Conservation (phyloP, 768 basidiomycete genomes). For the Rhodosporidiobolus odoratus region DNA sequence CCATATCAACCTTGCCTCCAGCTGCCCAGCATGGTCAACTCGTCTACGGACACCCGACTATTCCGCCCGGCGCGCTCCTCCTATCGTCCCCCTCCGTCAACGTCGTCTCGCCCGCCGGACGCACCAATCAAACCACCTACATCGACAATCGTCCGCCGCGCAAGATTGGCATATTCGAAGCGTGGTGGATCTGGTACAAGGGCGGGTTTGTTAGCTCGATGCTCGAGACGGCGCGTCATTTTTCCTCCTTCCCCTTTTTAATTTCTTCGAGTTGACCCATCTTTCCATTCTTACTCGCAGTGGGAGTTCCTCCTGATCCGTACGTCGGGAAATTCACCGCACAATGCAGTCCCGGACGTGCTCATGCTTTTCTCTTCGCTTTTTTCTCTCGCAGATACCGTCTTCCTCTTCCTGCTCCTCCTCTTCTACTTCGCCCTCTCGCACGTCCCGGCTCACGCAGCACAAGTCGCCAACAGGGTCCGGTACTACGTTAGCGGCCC, state of each 20-base stretch:
- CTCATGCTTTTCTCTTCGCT: neutral
- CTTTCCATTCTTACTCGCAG: neutral
- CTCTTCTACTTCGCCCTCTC: conserved; percentile 19
- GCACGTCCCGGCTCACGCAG: conserved; percentile 21
- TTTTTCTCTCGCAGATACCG: conserved; percentile 9
- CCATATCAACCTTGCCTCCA: neutral
- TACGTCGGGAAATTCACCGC: neutral
- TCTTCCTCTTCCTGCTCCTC: conserved; percentile 21
- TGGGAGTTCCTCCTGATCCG: conserved; percentile 34
- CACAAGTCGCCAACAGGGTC: conserved; percentile 1
- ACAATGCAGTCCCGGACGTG: neutral
- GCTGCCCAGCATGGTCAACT: neutral
- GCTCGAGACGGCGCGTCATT: conserved; percentile 20
- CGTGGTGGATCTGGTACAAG: conserved; percentile 25
- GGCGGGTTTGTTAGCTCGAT: conserved; percentile 19
- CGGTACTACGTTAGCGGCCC: conserved; percentile 28
- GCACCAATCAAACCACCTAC: neutral
- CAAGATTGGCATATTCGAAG: conserved; percentile 5
- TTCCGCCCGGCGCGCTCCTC: neutral
- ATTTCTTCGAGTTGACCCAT: neutral
- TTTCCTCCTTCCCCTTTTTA: neutral
- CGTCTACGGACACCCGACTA: neutral
- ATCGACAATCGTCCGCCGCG: conserved; percentile 1
- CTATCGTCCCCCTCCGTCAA: neutral
- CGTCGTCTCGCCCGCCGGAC: too few species aligned